These are phyloP conservation scores for Platanus orientalis DNA, from an alignment of 164 flowering plant genomes.

Conservation along the genomic window DNA sequence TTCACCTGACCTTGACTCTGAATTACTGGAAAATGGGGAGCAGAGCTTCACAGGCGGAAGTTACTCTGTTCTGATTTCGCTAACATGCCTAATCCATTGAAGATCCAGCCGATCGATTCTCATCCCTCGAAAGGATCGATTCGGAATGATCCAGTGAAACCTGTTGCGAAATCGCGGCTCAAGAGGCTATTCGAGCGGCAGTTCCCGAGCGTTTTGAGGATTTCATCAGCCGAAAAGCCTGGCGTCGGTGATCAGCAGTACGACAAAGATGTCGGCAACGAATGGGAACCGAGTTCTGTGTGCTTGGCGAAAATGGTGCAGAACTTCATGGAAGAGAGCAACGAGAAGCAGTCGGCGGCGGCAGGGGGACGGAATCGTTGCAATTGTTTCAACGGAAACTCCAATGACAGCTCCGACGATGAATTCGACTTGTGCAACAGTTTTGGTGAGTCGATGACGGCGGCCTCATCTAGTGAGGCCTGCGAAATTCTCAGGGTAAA, in stretches of 20 bases:
- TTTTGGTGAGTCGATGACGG: conserved; percentile 31
- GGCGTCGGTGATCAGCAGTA: conserved; percentile 19
- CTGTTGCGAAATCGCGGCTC: conserved; percentile 67
- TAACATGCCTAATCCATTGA: conserved; percentile 67
- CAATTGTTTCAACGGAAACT: too few species aligned
- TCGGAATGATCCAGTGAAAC: conserved; percentile 42
- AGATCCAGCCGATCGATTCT: conserved; percentile 77
- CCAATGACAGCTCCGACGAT: too few species aligned
- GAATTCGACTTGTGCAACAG: conserved; percentile 39
- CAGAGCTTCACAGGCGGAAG: not conserved
- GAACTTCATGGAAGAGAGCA: conserved; percentile 68
- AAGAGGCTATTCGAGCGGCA: conserved; percentile 79
- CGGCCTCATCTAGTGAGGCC: conserved; percentile 34
- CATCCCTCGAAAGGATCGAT: conserved; percentile 16
- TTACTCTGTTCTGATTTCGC: not conserved
- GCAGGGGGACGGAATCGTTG: too few species aligned
- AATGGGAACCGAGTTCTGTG: too few species aligned
- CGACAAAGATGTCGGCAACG: conserved; percentile 23
- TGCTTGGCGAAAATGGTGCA: conserved; percentile 84
- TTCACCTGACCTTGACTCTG: not conserved
- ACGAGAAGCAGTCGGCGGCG: too few species aligned
- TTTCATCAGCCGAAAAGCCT: too few species aligned
- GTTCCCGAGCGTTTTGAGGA: conserved; percentile 51
- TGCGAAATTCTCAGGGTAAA: conserved; percentile 64
- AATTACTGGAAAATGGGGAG: not conserved